These are phyloP conservation scores for Salix suchowensis DNA, from an alignment of 345 rosid genomes.

Conservation along the genomic window DNA sequence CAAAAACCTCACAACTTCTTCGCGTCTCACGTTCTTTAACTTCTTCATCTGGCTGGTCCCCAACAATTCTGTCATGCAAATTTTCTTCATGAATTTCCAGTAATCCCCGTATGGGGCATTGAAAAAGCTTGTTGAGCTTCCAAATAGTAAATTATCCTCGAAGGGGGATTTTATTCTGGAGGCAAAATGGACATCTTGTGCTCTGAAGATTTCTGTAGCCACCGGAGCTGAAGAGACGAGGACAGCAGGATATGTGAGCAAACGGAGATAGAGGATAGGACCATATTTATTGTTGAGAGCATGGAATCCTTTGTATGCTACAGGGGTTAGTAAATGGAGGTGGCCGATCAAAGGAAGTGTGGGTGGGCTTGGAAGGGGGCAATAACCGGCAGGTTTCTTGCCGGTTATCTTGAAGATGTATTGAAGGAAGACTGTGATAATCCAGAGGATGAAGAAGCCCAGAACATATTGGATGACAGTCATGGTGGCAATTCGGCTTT, in stretches of 20 bases:
- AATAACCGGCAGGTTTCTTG: not conserved
- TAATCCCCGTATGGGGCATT: slow-evolving; percentile 40
- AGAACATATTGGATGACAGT: not conserved
- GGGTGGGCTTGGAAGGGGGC: slow-evolving; percentile 42
- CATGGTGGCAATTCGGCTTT: not conserved
- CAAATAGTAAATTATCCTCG: slow-evolving; percentile 22
- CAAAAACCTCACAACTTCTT: slow-evolving; percentile 14
- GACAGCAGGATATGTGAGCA: not conserved
- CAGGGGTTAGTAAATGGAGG: slow-evolving; percentile 32
- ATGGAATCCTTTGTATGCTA: slow-evolving; percentile 28
- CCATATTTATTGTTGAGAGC: not conserved
- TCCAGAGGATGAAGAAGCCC: not conserved
- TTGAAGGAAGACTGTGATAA: not conserved
- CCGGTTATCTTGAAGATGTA: not conserved
- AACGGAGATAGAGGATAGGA: not conserved
- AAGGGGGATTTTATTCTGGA: slow-evolving; percentile 15
- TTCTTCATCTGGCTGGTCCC: slow-evolving; percentile 11
- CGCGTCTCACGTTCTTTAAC: slow-evolving; percentile 4
- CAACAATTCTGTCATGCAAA: slow-evolving; percentile 13
- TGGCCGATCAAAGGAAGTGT: slow-evolving; percentile 41
- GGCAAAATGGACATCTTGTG: slow-evolving; percentile 21
- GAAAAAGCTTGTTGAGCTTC: slow-evolving; percentile 20
- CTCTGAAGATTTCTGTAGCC: slow-evolving; percentile 8
- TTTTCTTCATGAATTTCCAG: slow-evolving; percentile 51
- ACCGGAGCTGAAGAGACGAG: not conserved